phyloP scores from a whole-genome alignment of 305 asterid genomes.

The Fraxinus sp. region DNA sequence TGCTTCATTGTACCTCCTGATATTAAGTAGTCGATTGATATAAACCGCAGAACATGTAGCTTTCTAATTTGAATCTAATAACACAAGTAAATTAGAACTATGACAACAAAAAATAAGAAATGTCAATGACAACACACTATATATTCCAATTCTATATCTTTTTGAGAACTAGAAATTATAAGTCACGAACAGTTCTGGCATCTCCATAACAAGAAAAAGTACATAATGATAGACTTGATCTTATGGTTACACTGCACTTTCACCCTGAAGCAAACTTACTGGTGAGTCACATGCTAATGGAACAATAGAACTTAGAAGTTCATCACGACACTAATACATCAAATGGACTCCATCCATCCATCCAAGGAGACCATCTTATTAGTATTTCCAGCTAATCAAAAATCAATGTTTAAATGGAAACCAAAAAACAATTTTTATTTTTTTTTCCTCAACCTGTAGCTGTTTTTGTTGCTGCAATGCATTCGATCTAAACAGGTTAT shows the following conservation, averaged over 20 bases:
- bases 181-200: neutral
- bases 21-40: constrained; percentile 13
- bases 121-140: neutral
- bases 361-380: neutral
- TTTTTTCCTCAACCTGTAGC: neutral
- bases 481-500: neutral
- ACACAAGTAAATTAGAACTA: constrained; percentile 10
- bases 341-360: neutral
- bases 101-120: neutral
- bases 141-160: neutral
- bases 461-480: neutral
- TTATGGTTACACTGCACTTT: neutral
- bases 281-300: neutral
- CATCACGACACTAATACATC: neutral
- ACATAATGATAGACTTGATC: neutral
- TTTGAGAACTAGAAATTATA: neutral
- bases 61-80: neutral
- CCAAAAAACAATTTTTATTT: neutral
- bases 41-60: constrained; percentile 5
- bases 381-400: neutral
- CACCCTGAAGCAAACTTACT: neutral
- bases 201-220: constrained; percentile 9
- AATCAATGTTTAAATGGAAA: neutral
- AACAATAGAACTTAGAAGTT: constrained; percentile 12
- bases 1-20: constrained; percentile 91